phyloP scores from a whole-genome alignment of 176 grass and related monocot genomes.

The Musa schizocarpa region DNA sequence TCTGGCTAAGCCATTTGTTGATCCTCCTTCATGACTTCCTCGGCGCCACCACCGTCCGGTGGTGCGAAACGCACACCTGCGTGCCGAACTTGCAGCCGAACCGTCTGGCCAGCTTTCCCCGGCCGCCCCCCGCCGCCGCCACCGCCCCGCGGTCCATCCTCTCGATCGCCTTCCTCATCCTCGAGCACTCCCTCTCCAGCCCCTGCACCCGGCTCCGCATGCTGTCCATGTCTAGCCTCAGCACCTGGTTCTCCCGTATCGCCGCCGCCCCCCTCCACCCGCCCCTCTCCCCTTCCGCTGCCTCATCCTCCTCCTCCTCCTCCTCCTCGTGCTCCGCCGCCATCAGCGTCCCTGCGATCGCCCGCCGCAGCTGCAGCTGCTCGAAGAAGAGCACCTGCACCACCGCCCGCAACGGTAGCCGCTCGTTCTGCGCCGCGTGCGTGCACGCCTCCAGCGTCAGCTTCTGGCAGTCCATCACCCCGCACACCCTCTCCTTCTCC shows the following conservation, averaged over 20 bases:
- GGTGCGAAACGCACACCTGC: conserved; percentile 86
- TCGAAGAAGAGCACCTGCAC: conserved; percentile 99
- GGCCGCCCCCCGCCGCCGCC: conserved; percentile 10
- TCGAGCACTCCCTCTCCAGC: conserved; percentile 83
- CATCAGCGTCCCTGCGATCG: conserved; percentile 64
- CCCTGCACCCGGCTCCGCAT: conserved; percentile 88
- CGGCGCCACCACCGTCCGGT: conserved; percentile 58
- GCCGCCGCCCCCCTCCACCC: conserved; percentile 11
- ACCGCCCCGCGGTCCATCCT: conserved; percentile 48
- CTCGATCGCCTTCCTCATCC: conserved; percentile 79
- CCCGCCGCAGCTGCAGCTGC: conserved; percentile 89
- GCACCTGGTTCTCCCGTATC: conserved; percentile 69
- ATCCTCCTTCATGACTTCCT: conserved; percentile 25
- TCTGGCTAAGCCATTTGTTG: neutral
- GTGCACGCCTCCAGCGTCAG: conserved; percentile 92
- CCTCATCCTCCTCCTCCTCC: conserved; percentile 20
- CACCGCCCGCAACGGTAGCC: conserved; percentile 72
- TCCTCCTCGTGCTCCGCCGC: conserved; percentile 36
- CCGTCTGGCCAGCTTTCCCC: conserved; percentile 51
- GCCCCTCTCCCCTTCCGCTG: no score
- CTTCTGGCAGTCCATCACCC: conserved; percentile 78
- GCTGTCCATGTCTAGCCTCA: conserved; percentile 94
- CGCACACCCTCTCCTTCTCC: conserved; percentile 79
- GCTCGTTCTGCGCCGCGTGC: conserved; percentile 89
- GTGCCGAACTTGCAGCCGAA: conserved; percentile 88